These are phyloP conservation scores for Neonectria punicea DNA, from an alignment of 2,329 filamentous ascomycete species.

Conservation along the genomic window DNA sequence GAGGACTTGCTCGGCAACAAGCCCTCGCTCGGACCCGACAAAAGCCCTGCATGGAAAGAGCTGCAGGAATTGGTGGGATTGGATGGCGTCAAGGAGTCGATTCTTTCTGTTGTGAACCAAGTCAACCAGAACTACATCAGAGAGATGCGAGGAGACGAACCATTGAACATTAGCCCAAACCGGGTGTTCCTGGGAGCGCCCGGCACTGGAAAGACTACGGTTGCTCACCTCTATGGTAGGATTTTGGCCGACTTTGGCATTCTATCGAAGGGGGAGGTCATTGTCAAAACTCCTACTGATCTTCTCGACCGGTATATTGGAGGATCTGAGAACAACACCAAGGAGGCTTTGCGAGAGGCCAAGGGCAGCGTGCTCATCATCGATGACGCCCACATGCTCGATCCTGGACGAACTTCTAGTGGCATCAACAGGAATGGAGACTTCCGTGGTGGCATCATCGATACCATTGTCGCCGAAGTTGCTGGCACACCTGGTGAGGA, in stretches of 20 bases:
- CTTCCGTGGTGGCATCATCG: constrained; percentile 74
- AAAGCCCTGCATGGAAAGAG: constrained; percentile 66
- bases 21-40: constrained; percentile 62
- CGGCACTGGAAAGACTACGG: constrained; percentile 78
- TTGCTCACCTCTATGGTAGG: constrained; percentile 76
- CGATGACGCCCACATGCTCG: constrained; percentile 79
- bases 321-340: constrained; percentile 75
- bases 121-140: constrained; percentile 72
- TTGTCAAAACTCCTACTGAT: constrained; percentile 77
- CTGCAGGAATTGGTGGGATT: constrained; percentile 70
- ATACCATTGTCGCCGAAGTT: constrained; percentile 79
- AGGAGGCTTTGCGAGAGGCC: constrained; percentile 72
- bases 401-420: constrained; percentile 49
- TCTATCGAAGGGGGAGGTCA: constrained; percentile 61
- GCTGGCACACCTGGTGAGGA: constrained; percentile 77
- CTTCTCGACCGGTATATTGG: constrained; percentile 74
- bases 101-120: constrained; percentile 55
- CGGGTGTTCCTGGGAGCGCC: constrained; percentile 76
- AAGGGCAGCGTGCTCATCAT: constrained; percentile 80
- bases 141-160: constrained; percentile 68
- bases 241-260: constrained; percentile 75
- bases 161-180: constrained; percentile 70
- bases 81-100: constrained; percentile 65
- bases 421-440: constrained; percentile 46
- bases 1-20: constrained; percentile 77